These are phyloP conservation scores for Imleria badia DNA, from an alignment of 768 basidiomycete species.

Conservation along the genomic window DNA sequence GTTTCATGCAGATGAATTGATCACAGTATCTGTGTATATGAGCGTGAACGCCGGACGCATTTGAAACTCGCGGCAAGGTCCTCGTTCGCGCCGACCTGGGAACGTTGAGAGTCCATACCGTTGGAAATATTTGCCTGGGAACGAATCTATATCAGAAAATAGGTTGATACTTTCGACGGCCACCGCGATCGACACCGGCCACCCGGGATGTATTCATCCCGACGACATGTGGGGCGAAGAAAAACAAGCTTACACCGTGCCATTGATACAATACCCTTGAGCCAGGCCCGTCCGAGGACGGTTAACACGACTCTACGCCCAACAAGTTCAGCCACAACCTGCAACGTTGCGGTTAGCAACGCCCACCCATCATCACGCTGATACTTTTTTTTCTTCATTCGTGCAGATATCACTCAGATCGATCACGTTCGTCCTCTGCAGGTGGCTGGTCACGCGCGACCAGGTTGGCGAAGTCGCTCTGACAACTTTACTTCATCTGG, in stretches of 20 bases:
- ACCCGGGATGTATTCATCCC: background rate
- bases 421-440: background rate
- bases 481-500: slow-evolving; percentile 5
- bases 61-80: slow-evolving; percentile 7
- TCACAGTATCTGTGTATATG: slow-evolving; percentile 3
- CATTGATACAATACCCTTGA: slow-evolving; percentile 18
- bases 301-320: slow-evolving; percentile 7
- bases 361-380: slow-evolving; percentile 4
- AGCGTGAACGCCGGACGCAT: background rate
- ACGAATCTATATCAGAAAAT: background rate
- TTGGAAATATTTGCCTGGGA: background rate
- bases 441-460: background rate
- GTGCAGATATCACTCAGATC: slow-evolving; percentile 2
- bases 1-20: slow-evolving; percentile 27
- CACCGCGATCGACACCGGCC: slow-evolving; percentile 12
- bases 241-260: background rate
- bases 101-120: background rate
- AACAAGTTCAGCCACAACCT: background rate
- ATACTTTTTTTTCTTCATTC: background rate
- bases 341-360: slow-evolving; percentile 10
- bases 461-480: background rate
- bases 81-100: background rate
- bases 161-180: slow-evolving; percentile 1
- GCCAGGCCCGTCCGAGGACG: slow-evolving; percentile 12
- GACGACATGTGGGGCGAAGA: background rate